Evolutionary conservation across 371 early-diverging fungal genomes (phyloP), one percentile per base, ranked within the genome.

Genomic region (Rozella allomycis): DNA sequence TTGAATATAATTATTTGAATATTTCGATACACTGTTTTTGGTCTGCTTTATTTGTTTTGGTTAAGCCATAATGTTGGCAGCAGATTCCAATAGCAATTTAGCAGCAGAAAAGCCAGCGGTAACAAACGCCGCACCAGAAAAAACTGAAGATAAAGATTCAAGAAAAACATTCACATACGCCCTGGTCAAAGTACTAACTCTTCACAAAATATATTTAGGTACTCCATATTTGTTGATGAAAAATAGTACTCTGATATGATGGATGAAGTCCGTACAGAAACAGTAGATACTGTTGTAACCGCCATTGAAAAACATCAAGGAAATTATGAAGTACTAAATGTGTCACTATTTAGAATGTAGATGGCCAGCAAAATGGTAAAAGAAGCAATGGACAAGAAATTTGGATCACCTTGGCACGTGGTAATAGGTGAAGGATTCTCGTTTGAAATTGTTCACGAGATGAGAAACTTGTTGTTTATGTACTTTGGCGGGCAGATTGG

Each of bases 381-480:
- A 35, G 64, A 64, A 33, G 32, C 44, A 26, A 58, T 64, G 59
- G 64, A 64, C 43, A 60, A 60, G 35, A 47, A 55, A 18, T 55
- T 49, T 38, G 64, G 64, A 6, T 52, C 40, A 30, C 50, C 57
- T 4, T 60, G 60, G 60, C 64, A 64, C 25, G 51, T 48, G 4
- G 52, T 64, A 9, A 52, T 64, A 1, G 64, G 64, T 13, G 64
- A 64, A 44, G 60, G 60, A 3, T 64, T 55, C 34, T 60, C 55
- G 8, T 63, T 55, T 37, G 60, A 63, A 34, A 49, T 63, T 25
- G 58, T 60, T n/a, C 58, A 63, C 37, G 64, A 63, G 33, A 41
- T 54, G 40, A 25, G 38, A 16, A 57, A 55, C 32, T 35, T 58
- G 25, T 46, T 63, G 33, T 56, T 50, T 43, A 55, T 63, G 55